Evolutionary conservation across 345 rosid genomes (phyloP), one percentile per base, ranked within the genome.

Genomic region (Lepidium aucheri): DNA sequence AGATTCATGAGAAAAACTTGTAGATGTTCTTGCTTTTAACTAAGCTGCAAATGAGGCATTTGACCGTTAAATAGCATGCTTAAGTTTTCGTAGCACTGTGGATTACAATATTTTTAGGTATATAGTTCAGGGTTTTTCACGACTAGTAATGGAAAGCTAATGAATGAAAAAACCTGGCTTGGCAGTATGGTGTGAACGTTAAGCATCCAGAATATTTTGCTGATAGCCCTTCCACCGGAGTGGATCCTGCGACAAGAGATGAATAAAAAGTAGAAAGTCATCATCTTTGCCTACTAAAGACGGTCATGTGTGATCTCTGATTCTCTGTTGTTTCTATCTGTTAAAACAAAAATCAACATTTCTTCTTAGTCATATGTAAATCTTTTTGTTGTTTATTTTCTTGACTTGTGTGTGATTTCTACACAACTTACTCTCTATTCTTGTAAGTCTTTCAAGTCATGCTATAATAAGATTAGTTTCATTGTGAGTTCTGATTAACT

Each of bases 151-250:
- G 24, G 33, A 42, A 65, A 35, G 51, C 56, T 65, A 44, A 54
- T n/a, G 63, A 28, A 53, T 63, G 49, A 52, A 22, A 26, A 61
- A 28, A 20, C 73, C n/a, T 44, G 51, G 56, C 45, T 69, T 69
- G 22, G 55, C 94, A 90, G 99, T 76, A 82, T 47, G 95, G 96
- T 3, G 97, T 90, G 62, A 86, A 88, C 32, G 88, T 93, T 82
- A 94, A 88, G 84, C 96, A 88, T 62, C 97, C 89, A 38, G 97
- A 90, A 77, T 90, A 86, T 62, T 90, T 86, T 76, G 97, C 89
- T 13, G 97, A 88, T 71, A 91, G 80, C 61, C 84, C 89, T 34
- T 86, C 84, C 6, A 77, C 88, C 0, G 89, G 91, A 20, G 68
- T 81, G 66, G 95, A 88, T 74, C 81, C 83, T 74, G 76, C 86